These are phyloP conservation scores for Pyrus pyrifolia DNA, from an alignment of 306 rosid genomes.

Conservation along the genomic window DNA sequence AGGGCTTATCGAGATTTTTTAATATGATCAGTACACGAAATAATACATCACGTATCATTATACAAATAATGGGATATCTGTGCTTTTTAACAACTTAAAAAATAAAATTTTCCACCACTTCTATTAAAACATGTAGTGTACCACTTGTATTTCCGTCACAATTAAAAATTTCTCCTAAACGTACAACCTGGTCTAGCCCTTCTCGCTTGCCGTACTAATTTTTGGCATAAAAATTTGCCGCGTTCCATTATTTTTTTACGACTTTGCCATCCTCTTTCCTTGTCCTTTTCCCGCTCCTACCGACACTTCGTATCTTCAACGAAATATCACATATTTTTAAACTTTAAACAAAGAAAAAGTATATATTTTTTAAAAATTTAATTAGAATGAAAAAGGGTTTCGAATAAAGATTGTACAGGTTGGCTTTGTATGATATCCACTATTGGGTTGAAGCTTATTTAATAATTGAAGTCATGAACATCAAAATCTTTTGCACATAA, in stretches of 20 bases:
- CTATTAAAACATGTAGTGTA: no score
- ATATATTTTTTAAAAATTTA: no score
- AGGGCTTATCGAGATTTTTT: rapidly evolving
- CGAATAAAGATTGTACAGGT: neutral
- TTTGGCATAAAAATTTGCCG: neutral
- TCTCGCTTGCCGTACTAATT: neutral
- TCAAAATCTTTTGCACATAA: no score
- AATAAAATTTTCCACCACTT: no score
- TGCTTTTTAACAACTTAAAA: no score
- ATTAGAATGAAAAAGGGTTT: neutral
- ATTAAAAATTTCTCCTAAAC: no score
- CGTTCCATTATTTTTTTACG: neutral
- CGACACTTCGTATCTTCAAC: slow-evolving; percentile 2
- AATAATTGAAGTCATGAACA: neutral
- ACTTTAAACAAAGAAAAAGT: no score
- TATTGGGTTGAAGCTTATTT: neutral
- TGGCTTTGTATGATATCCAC: neutral
- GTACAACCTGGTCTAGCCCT: neutral
- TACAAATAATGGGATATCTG: rapidly evolving
- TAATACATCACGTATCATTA: rapidly evolving
- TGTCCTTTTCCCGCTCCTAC: neutral
- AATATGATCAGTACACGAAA: rapidly evolving
- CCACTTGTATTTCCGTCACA: rapidly evolving
- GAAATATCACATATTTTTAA: neutral
- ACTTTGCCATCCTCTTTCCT: neutral